Conservation (phyloP, 495 filamentous ascomycete genomes). For the Tuber umbilicatum region DNA sequence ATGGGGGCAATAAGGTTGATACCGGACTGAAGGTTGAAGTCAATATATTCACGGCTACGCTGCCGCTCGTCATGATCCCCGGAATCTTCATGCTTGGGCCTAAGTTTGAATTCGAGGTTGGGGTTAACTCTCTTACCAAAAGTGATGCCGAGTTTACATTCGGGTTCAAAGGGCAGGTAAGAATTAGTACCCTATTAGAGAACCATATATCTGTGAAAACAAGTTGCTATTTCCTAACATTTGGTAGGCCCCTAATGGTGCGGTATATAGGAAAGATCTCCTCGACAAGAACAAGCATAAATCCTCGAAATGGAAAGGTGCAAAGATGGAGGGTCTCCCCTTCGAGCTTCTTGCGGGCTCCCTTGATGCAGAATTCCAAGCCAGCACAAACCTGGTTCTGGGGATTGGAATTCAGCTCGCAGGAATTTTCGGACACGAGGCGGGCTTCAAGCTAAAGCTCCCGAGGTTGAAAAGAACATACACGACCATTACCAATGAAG, state of each 20-base stretch:
- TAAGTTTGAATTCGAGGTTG: conserved; percentile 10
- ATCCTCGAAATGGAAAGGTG: conserved; percentile 11
- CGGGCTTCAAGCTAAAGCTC: conserved; percentile 13
- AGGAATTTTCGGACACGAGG: conserved; percentile 5
- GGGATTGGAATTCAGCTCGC: conserved; percentile 7
- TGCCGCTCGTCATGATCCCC: conserved; percentile 11
- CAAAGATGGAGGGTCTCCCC: conserved; percentile 5
- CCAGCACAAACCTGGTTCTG: conserved; percentile 10
- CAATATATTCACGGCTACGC: not conserved
- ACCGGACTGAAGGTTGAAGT: conserved; percentile 4
- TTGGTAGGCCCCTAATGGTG: conserved; percentile 12
- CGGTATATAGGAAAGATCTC: conserved; percentile 15
- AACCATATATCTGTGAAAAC: not conserved
- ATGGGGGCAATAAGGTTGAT: not conserved
- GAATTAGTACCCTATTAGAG: not conserved
- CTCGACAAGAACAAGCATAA: conserved; percentile 11
- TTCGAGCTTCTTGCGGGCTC: conserved; percentile 12
- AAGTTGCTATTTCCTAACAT: not conserved
- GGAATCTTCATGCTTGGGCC: conserved; percentile 8
- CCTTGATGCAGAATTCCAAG: conserved; percentile 7
- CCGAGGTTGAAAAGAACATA: conserved; percentile 5
- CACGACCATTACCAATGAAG: conserved; percentile 9
- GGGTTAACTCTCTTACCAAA: conserved; percentile 6
- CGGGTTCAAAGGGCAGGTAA: conserved; percentile 14
- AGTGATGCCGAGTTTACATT: conserved; percentile 12